phyloP scores from a whole-genome alignment of 371 early-diverging fungal species.

The Mycotypha africana region DNA sequence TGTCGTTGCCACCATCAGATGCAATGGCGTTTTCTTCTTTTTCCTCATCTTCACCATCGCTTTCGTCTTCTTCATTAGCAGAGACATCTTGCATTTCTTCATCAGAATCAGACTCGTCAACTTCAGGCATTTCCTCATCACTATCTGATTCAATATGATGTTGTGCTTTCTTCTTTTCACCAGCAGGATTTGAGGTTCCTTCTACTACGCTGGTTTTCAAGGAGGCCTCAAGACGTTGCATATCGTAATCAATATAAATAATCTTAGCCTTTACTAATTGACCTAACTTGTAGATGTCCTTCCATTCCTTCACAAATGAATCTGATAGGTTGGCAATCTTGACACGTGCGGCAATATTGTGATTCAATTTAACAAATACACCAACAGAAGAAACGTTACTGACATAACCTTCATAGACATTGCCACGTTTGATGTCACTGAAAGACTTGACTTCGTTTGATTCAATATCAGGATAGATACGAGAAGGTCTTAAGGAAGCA shows the following conservation, averaged over 20 bases:
- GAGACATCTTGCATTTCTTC: constrained; percentile 36
- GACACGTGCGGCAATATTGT: constrained; percentile 66
- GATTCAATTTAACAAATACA: constrained; percentile 69
- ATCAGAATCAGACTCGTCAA: constrained; percentile 32
- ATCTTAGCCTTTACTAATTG: constrained; percentile 73
- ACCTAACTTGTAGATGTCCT: constrained; percentile 62
- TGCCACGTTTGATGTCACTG: constrained; percentile 44
- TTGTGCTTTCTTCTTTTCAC: constrained; percentile 22
- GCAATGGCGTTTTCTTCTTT: too few species aligned
- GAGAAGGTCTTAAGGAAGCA: constrained; percentile 61
- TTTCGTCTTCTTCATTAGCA: constrained; percentile 46
- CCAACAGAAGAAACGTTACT: constrained; percentile 68
- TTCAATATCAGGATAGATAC: constrained; percentile 19
- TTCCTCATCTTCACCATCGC: too few species aligned
- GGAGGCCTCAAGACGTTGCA: constrained; percentile 59
- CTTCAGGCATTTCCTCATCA: constrained; percentile 36
- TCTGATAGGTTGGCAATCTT: constrained; percentile 87
- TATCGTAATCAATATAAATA: constrained; percentile 52
- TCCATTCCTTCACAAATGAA: constrained; percentile 80
- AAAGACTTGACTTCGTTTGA: constrained; percentile 42
- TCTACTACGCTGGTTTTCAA: constrained; percentile 45
- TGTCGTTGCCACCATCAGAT: too few species aligned
- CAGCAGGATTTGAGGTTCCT: constrained; percentile 17
- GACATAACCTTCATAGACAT: constrained; percentile 71
- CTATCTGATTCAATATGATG: constrained; percentile 41